Evolutionary conservation across 1,284 basidiomycete genomes (phyloP), one percentile per base, ranked within the genome.

Genomic region (Dichomitus squalens): DNA sequence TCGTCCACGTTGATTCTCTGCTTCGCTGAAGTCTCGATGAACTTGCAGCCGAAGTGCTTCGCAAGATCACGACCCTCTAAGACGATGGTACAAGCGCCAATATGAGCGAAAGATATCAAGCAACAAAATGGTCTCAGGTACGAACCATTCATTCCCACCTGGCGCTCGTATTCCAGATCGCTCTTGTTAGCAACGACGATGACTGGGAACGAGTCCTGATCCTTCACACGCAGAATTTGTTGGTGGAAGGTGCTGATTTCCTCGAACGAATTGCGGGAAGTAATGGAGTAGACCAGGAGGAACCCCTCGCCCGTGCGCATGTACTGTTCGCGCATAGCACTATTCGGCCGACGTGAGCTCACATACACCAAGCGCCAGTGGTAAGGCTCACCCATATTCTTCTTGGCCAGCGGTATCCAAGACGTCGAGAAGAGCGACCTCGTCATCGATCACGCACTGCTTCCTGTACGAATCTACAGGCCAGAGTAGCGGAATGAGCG

Each of bases 141-240:
- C 87, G 65, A 64, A 94, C 95, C 95, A 71, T 96, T 95, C 81
- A 92, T 93, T 72, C 94, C 93, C 16, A 99, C 97, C 76, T 98
- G 96, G 58, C 97, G 84, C 76, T 99, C 97, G 72, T 93, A 97
- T 73, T 99, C 97, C 70, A 99, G 78, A 76, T 99, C 97, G 72
- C 94, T 97, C 79, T 99, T 99, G 83, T 99, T 99, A 34, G 95
- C 97, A 7, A 98, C 95, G 50, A 99, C 91, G 61, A 99, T 93
- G 65, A 98, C 94, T 23, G 97, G 97, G 84, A 98, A 98, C 49
- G 88, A 89, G 76, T 99, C 97, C 75, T 94, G 93, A 77, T 99
- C 97, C 79, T 99, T 98, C 65, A 98, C 91, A 52, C 94, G 86
- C 56, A 97, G 82, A 66, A 98, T 98, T 74, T 99, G 96, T 74